These are phyloP conservation scores for Boletus speciosus DNA, from an alignment of 768 basidiomycete species.

Conservation along the genomic window DNA sequence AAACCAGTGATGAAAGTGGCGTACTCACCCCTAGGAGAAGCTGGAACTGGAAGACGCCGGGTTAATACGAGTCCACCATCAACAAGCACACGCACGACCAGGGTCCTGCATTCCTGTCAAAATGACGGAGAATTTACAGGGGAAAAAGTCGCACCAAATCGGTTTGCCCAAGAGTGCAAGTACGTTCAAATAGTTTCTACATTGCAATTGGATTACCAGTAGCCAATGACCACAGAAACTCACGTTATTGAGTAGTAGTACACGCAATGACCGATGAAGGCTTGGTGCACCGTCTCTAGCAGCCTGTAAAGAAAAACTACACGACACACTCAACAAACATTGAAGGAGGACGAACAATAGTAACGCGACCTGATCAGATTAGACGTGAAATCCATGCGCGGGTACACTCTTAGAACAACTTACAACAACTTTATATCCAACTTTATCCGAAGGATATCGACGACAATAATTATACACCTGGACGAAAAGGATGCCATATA, in stretches of 20 bases:
- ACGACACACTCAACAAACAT: not conserved
- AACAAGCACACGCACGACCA: constrained; percentile 39
- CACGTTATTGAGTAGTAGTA: constrained; percentile 57
- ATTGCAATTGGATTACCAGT: constrained; percentile 2
- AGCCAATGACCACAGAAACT: constrained; percentile 16
- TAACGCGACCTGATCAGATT: constrained; percentile 25
- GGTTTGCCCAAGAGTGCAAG: constrained; percentile 36
- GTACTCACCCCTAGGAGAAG: constrained; percentile 35
- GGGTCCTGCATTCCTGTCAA: constrained; percentile 41
- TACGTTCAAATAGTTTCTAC: constrained; percentile 41
- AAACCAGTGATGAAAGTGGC: not conserved
- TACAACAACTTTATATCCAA: constrained; percentile 49
- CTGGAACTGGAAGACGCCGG: constrained; percentile 37
- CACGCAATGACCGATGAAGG: constrained; percentile 47
- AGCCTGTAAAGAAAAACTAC: constrained; percentile 31
- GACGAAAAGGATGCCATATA: constrained; percentile 51
- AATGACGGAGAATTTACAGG: not conserved
- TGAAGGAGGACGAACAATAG: constrained; percentile 29
- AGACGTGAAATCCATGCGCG: not conserved
- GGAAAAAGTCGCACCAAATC: constrained; percentile 39
- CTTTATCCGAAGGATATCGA: constrained; percentile 52
- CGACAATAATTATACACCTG: constrained; percentile 56
- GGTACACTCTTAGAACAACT: constrained; percentile 22
- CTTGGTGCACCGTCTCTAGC: constrained; percentile 47
- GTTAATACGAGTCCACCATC: constrained; percentile 8